Conservation (phyloP, 1,139 yeast genomes). For the Yamadazyma spencermartinsiae region DNA sequence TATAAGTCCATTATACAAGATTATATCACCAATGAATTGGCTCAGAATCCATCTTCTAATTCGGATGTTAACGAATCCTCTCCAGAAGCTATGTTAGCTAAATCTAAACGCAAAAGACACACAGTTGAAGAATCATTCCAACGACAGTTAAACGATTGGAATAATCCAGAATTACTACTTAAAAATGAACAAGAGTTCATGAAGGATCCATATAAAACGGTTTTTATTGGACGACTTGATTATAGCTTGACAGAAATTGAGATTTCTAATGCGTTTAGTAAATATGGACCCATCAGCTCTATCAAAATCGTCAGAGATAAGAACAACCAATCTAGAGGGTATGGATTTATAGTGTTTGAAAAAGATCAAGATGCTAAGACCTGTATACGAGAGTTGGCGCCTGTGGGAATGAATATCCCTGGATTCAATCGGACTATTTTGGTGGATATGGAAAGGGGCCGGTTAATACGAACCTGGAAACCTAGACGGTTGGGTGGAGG, state of each 20-base stretch:
- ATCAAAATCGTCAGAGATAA: constrained; percentile 66
- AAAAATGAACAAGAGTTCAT: constrained; percentile 56
- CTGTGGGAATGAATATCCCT: constrained; percentile 44
- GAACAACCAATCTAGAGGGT: constrained; percentile 66
- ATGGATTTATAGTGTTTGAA: constrained; percentile 79
- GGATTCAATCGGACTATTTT: constrained; percentile 49
- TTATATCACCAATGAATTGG: no score
- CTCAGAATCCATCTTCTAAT: no score
- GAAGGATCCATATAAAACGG: constrained; percentile 73
- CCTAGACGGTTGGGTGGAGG: constrained; percentile 77
- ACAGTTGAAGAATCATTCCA: constrained; percentile 24
- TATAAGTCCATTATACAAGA: constrained; percentile 24
- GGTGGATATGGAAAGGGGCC: constrained; percentile 83
- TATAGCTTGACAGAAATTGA: constrained; percentile 71
- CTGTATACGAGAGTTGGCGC: constrained; percentile 61
- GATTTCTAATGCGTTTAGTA: constrained; percentile 58
- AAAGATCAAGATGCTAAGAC: constrained; percentile 54
- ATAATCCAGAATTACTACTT: constrained; percentile 51
- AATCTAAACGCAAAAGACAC: constrained; percentile 13
- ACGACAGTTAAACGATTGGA: constrained; percentile 43
- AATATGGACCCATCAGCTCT: constrained; percentile 70
- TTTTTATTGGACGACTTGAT: constrained; percentile 73
- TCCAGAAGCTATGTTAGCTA: no score
- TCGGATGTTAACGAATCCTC: no score
- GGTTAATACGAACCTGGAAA: constrained; percentile 73